A percentile compares a stretch with the other conserved stretches of the same genome.
Evolutionary conservation across 2,329 filamentous ascomycete species (phyloP).

Genomic region (Orbilia brochopaga): DNA sequence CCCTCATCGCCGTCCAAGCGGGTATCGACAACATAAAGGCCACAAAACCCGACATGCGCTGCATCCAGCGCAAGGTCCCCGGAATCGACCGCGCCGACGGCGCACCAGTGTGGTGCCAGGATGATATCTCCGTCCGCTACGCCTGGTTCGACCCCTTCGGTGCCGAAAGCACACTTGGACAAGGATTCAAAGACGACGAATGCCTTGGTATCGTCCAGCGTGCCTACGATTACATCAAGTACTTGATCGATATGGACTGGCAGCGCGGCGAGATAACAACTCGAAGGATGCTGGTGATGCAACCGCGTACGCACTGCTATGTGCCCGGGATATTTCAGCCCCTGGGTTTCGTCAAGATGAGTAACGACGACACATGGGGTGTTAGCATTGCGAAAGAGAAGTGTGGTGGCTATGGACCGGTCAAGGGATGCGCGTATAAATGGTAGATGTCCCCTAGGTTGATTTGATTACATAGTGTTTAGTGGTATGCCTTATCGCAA

Average conservation of each 20-base stretch:
- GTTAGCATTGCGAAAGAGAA: constrained; percentile 5
- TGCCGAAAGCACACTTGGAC: neutral
- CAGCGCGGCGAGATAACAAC: too few species aligned
- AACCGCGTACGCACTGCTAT: neutral
- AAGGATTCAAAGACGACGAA: neutral
- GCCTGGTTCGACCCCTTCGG: neutral
- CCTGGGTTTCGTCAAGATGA: neutral
- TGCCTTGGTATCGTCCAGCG: neutral
- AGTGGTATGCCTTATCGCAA: too few species aligned
- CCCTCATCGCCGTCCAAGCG: neutral
- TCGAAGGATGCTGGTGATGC: too few species aligned
- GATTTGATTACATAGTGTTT: too few species aligned
- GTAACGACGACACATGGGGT: neutral
- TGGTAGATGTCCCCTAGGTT: neutral
- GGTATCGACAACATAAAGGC: neutral
- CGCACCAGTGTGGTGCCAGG: neutral
- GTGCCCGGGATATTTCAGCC: neutral
- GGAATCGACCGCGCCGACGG: neutral
- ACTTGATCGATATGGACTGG: neutral
- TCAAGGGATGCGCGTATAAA: neutral
- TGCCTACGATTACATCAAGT: neutral
- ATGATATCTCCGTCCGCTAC: constrained; percentile 4
- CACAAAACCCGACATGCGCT: neutral
- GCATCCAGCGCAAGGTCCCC: constrained; percentile 1
- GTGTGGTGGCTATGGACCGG: neutral